Percentiles rank a stretch among this genome's conserved stretches.
Conservation (phyloP, 768 basidiomycete species). For the Termitomyces sp. region DNA sequence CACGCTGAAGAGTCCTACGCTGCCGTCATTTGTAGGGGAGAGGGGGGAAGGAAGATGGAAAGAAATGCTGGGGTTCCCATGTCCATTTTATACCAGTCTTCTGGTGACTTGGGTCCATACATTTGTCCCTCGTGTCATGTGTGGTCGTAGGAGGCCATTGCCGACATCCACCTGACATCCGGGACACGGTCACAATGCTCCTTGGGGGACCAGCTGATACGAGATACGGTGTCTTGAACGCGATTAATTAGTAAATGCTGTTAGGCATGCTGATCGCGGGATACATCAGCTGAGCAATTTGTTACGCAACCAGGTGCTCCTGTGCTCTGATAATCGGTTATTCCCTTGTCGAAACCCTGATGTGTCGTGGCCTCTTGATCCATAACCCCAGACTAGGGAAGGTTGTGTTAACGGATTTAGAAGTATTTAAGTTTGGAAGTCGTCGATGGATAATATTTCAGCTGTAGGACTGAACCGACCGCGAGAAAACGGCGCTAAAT, state of each 20-base stretch:
- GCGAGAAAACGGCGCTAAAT: not conserved
- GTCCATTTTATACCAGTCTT: conserved; percentile 11
- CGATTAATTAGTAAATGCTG: conserved; percentile 6
- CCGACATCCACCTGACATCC: conserved; percentile 13
- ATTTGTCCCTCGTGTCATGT: conserved; percentile 7
- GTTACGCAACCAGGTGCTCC: conserved; percentile 5
- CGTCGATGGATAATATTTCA: not conserved
- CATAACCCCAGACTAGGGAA: not conserved
- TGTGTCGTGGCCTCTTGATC: not conserved
- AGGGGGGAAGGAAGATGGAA: not conserved
- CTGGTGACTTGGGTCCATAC: conserved; percentile 1
- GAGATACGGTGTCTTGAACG: not conserved
- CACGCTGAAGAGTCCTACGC: not conserved
- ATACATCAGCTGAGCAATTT: conserved; percentile 13
- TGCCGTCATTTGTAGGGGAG: not conserved
- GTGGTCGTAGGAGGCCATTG: conserved; percentile 8
- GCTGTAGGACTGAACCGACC: not conserved
- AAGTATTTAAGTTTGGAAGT: not conserved
- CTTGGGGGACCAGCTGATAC: conserved; percentile 9
- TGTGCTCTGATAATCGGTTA: too few relatives aligned
- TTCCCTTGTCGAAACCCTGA: not conserved
- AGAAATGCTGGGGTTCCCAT: not conserved
- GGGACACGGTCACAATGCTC: conserved; percentile 11
- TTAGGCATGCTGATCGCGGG: conserved; percentile 11
- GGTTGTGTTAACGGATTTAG: not conserved